Conservation (phyloP, 495 filamentous ascomycete species). For the Penicillium samsonianum region DNA sequence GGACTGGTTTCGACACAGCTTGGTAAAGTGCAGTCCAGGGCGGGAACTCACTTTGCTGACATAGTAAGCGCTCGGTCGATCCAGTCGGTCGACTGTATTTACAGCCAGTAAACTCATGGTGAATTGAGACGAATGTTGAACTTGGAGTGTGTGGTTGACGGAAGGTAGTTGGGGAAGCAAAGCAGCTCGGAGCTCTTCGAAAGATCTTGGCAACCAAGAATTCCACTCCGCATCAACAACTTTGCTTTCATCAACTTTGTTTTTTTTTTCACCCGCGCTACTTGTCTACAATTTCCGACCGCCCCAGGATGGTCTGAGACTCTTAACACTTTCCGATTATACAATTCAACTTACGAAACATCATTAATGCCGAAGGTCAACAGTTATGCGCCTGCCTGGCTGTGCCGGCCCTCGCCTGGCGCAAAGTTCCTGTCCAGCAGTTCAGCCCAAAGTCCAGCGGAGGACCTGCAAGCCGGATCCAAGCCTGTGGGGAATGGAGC, state of each 20-base stretch:
- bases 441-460: conserved; percentile 34
- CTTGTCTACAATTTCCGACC: conserved; percentile 1
- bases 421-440: conserved; percentile 65
- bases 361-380: conserved; percentile 73
- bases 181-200: conserved; percentile 31
- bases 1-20: not conserved
- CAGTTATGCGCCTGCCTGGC: conserved; percentile 80
- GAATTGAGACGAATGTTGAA: conserved; percentile 8
- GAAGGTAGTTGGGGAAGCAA: conserved; percentile 19
- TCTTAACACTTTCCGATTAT: not conserved
- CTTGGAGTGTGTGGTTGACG: conserved; percentile 4
- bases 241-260: conserved; percentile 9
- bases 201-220: conserved; percentile 30
- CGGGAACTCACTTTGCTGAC: conserved; percentile 62
- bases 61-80: conserved; percentile 88
- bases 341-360: not conserved
- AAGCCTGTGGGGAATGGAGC: conserved; percentile 54
- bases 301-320: conserved; percentile 11
- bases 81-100: conserved; percentile 81
- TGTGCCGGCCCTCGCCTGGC: conserved; percentile 71
- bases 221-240: conserved; percentile 30
- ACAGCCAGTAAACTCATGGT: conserved; percentile 26
- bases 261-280: not conserved
- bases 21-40: not conserved
- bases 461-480: conserved; percentile 34